Base-by-base conservation (phyloP, 2,329 filamentous ascomycete genomes). In the Diaporthe citri region DNA sequence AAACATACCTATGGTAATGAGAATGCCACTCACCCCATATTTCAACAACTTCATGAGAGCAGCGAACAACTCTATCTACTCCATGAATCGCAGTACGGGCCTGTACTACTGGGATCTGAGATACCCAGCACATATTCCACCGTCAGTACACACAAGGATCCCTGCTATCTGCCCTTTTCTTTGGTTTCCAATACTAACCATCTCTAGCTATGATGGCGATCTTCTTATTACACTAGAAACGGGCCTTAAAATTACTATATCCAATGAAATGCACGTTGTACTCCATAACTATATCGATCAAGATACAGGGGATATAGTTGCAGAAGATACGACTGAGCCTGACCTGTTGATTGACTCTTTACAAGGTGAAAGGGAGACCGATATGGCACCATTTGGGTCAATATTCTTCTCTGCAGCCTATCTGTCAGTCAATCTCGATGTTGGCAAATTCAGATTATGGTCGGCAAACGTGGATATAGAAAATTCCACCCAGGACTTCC, bases 361-460 rank as follows among this genome's bases (percentile, higher is more conserved):
- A 36, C 56, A 59, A 39, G 34, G 12, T 39, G 34, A n/a, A 3
- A 39, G 22, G 9, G 34, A 36, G 34, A 39, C 9, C 28, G 8
- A 59, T 15, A 59, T 59, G 56, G 56, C 56, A 22, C 4, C 22
- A 15, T 59, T 59, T 39, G 56, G 56, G 20, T 39, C 31, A n/a
- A 6, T 59, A 10, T 59, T 59, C 72, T 70, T 74, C 60, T 59
- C 52, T 51, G 62, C 72, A 28, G 62, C 52, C 31, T 74, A 74
- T 51, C 41, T 70, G 12, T 51, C 66, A 31, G 72, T 70, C 36
- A 74, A 74, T 46, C 31, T 59, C 34, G 72, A 70, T n/a, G 62
- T 41, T 9, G 72, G 62, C 10, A 56, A 52, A 12, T 74, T 74
- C 64, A 74, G 41, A 41, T n/a, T 74, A 15, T 74, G 72, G 72